A percentile compares a stretch with the other conserved stretches of the same genome.
These are phyloP conservation scores for Herpetomonas tarakana DNA, from an alignment of 208 protist species.

Conservation along the genomic window DNA sequence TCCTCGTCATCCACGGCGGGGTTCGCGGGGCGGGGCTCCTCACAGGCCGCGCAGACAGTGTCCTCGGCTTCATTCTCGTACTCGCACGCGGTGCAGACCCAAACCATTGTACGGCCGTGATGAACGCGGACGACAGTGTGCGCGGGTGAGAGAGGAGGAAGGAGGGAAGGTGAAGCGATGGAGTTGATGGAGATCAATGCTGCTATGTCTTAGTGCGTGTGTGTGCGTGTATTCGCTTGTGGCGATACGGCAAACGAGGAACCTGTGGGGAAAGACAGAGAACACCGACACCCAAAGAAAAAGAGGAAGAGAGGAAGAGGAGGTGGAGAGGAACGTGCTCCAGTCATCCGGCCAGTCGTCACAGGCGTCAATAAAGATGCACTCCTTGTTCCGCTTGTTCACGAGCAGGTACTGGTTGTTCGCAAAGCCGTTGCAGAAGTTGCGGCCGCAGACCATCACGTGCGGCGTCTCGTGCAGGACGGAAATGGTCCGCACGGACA, in stretches of 20 bases:
- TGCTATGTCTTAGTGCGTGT: too few relatives aligned
- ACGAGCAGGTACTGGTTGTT: conserved; percentile 86
- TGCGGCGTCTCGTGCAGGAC: conserved; percentile 81
- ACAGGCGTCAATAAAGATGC: conserved; percentile 81
- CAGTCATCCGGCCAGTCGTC: conserved; percentile 93
- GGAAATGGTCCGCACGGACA: conserved; percentile 64
- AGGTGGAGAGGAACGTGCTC: conserved; percentile 71
- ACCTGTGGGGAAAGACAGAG: too few relatives aligned
- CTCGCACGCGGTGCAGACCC: conserved; percentile 55
- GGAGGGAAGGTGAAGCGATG: not conserved
- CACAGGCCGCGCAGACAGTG: conserved; percentile 42
- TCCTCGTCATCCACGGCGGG: conserved; percentile 22
- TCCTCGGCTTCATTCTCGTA: conserved; percentile 55
- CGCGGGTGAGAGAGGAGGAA: not conserved
- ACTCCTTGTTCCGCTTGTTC: conserved; percentile 58
- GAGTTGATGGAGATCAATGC: too few relatives aligned
- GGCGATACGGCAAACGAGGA: not conserved
- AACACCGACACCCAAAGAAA: too few relatives aligned
- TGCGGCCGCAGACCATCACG: conserved; percentile 71
- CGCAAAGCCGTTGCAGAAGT: conserved; percentile 79
- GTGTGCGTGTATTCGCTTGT: too few relatives aligned
- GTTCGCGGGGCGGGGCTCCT: conserved; percentile 30
- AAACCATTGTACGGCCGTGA: too few relatives aligned
- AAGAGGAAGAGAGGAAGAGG: too few relatives aligned
- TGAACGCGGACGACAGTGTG: not conserved